These are phyloP conservation scores for Sedum album DNA, from an alignment of 164 flowering plant species.

Conservation along the genomic window DNA sequence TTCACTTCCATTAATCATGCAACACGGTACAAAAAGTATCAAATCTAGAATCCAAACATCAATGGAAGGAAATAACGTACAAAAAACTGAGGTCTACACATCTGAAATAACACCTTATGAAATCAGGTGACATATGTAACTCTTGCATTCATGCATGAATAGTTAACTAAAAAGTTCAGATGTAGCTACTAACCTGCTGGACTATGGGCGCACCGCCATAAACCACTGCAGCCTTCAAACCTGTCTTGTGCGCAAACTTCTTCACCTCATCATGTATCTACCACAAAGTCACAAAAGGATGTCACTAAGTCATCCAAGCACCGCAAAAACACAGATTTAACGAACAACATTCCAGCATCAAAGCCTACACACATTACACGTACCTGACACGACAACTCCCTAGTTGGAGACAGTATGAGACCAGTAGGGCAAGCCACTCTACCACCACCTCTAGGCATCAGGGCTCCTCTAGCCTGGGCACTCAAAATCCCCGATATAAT, in stretches of 20 bases:
- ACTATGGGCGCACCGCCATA: slow-evolving; percentile 67
- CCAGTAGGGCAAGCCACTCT: slow-evolving; percentile 61
- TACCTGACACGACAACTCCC: slow-evolving; percentile 75
- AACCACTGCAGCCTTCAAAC: slow-evolving; percentile 54
- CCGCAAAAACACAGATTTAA: slow-evolving; percentile 7
- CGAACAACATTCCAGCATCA: neutral
- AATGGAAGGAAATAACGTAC: neutral
- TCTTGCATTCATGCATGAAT: neutral
- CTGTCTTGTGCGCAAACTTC: slow-evolving; percentile 58
- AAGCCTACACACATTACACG: neutral
- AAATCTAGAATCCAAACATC: neutral
- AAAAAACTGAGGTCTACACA: neutral
- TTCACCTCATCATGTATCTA: slow-evolving; percentile 62
- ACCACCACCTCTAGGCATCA: slow-evolving; percentile 41
- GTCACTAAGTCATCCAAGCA: neutral
- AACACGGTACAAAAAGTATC: neutral
- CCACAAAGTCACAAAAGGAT: neutral
- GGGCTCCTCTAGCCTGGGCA: slow-evolving; percentile 13
- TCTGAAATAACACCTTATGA: too few relatives aligned
- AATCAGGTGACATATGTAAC: too few relatives aligned
- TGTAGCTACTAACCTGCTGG: slow-evolving; percentile 34
- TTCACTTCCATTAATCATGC: neutral
- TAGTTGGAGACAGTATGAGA: slow-evolving; percentile 69
- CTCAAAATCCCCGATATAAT: slow-evolving; percentile 69
- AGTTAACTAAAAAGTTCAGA: neutral